A percentile compares a stretch with the other conserved stretches of the same genome.
Conservation (phyloP, 1,284 basidiomycete species). For the Coniferiporia sulphurascens region DNA sequence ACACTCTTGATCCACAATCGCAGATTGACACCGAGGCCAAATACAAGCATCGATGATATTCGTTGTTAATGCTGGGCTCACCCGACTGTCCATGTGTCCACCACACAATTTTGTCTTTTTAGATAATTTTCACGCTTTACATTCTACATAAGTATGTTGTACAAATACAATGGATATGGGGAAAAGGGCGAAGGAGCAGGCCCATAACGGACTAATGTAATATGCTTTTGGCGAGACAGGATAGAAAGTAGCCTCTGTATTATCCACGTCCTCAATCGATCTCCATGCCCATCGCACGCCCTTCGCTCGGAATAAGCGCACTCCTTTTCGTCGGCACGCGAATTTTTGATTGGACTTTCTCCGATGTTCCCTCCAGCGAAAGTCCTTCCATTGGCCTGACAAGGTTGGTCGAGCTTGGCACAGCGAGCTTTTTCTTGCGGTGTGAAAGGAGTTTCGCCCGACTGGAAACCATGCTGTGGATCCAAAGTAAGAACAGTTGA, state of each 20-base stretch:
- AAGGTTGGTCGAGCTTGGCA: conserved; percentile 61
- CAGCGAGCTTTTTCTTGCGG: conserved; percentile 58
- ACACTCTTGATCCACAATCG: conserved; percentile 79
- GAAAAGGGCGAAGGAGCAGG: neutral
- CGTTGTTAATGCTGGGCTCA: too few relatives aligned
- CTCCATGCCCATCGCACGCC: conserved; percentile 79
- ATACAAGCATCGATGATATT: conserved; percentile 68
- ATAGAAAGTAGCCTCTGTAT: neutral
- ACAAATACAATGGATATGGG: conserved; percentile 10
- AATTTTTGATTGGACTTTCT: conserved; percentile 72
- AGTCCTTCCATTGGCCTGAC: conserved; percentile 60
- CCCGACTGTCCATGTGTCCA: too few relatives aligned
- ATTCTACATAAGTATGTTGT: conserved; percentile 10
- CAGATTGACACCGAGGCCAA: conserved; percentile 81
- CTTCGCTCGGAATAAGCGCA: conserved; percentile 72
- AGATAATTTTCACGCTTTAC: conserved; percentile 1
- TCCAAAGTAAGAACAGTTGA: conserved; percentile 7
- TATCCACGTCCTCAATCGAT: conserved; percentile 46
- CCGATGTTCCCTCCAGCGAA: conserved; percentile 33
- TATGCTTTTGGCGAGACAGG: neutral
- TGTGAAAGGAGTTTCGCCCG: conserved; percentile 68
- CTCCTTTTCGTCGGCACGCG: conserved; percentile 68
- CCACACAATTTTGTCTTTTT: neutral
- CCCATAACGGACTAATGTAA: neutral
- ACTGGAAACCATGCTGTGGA: conserved; percentile 70